phyloP scores from a whole-genome alignment of 352 stramenopile genomes.

The Phytophthora syringae region DNA sequence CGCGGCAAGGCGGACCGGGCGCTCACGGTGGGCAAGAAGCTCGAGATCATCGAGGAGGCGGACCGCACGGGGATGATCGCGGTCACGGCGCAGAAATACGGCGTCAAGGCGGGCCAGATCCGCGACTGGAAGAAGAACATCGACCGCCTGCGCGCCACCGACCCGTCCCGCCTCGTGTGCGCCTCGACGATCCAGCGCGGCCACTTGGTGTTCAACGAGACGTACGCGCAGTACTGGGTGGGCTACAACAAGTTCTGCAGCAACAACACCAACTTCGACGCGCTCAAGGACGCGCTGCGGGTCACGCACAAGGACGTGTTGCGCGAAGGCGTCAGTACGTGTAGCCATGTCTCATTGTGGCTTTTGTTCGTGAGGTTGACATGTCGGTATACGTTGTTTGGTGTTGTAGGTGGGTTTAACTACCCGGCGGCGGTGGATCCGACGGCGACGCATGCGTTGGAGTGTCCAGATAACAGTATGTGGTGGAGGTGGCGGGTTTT shows the following conservation, averaged over 20 bases:
- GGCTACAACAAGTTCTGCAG: conserved; percentile 91
- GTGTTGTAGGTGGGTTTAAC: conserved; percentile 54
- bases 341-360: conserved; percentile 1
- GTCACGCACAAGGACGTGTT: conserved; percentile 76
- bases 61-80: conserved; percentile 81
- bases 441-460: conserved; percentile 61
- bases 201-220: conserved; percentile 89
- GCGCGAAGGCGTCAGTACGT: conserved; percentile 81
- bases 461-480: conserved; percentile 67
- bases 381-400: conserved; percentile 2
- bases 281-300: conserved; percentile 73
- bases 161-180: conserved; percentile 81
- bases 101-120: conserved; percentile 87
- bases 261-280: conserved; percentile 70
- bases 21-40: conserved; percentile 89
- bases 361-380: conserved; percentile 8
- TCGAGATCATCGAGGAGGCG: conserved; percentile 89
- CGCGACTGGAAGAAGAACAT: conserved; percentile 91
- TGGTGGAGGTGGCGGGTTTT: background rate
- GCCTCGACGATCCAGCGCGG: conserved; percentile 84
- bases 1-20: conserved; percentile 81
- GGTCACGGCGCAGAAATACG: conserved; percentile 85
- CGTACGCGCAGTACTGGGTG: conserved; percentile 90
- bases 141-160: conserved; percentile 73
- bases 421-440: conserved; percentile 72